phyloP scores from a whole-genome alignment of 768 basidiomycete species.

The Phanerodontia chrysosporium region DNA sequence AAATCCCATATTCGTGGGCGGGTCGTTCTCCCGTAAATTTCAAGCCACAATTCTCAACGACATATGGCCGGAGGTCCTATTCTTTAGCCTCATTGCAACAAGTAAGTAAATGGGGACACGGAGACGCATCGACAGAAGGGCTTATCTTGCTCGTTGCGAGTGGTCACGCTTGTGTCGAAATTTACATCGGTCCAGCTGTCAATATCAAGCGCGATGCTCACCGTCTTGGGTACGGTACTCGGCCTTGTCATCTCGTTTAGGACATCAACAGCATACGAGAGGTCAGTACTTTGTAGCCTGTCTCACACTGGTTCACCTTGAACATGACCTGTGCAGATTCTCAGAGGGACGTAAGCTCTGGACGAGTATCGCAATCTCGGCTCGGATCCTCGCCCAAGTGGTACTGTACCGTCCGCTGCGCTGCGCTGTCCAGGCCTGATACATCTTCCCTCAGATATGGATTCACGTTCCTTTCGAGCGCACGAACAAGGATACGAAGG shows the following conservation, averaged over 20 bases:
- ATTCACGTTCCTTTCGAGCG: conserved; percentile 47
- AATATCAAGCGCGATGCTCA: conserved; percentile 50
- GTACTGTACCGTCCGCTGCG: conserved; percentile 27
- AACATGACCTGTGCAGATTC: conserved; percentile 34
- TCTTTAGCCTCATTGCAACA: conserved; percentile 56
- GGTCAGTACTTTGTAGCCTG: conserved; percentile 33
- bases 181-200: conserved; percentile 42
- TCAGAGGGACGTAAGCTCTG: conserved; percentile 69
- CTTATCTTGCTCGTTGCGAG: conserved; percentile 25
- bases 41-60: conserved; percentile 57
- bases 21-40: conserved; percentile 15
- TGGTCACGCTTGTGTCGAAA: conserved; percentile 52
- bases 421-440: too few species aligned
- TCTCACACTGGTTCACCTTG: not conserved
- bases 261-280: conserved; percentile 65
- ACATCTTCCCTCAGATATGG: conserved; percentile 57
- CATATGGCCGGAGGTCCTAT: conserved; percentile 56
- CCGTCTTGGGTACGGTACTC: conserved; percentile 69
- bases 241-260: conserved; percentile 69
- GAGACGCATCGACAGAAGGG: not conserved
- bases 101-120: conserved; percentile 34
- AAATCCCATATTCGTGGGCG: conserved; percentile 30
- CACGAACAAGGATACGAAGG: conserved; percentile 7
- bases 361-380: conserved; percentile 53
- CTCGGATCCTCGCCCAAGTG: conserved; percentile 53